A percentile compares a stretch with the other conserved stretches of the same genome.
These are phyloP conservation scores for Pythium guiyangense DNA, from an alignment of 352 stramenopile species.

Conservation along the genomic window DNA sequence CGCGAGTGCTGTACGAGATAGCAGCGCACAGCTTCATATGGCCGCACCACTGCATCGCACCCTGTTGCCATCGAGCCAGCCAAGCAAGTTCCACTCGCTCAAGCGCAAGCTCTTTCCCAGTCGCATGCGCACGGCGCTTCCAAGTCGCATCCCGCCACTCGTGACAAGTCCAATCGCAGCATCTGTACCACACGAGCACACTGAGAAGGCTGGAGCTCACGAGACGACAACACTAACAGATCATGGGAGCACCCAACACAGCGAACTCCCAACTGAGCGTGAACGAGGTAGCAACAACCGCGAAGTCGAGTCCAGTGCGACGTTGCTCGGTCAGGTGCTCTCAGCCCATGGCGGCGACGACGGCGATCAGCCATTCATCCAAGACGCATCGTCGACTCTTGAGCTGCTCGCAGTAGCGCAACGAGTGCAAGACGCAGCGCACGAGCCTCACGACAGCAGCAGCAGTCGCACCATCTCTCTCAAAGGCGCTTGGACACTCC, in stretches of 20 bases:
- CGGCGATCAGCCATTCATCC: too few species aligned
- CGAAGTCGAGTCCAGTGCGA: neutral
- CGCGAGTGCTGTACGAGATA: neutral
- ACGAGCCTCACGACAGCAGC: neutral
- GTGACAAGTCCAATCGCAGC: constrained; percentile 35
- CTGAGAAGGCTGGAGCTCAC: neutral
- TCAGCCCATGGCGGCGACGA: too few species aligned
- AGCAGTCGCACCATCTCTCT: neutral
- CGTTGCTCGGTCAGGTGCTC: too few species aligned
- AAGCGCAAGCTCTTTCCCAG: constrained; percentile 58
- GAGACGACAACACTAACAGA: neutral
- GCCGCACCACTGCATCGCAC: too few species aligned
- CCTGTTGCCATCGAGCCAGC: neutral
- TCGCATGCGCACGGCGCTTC: constrained; percentile 34
- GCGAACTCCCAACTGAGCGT: neutral
- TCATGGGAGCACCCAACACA: too few species aligned
- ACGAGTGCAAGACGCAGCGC: too few species aligned
- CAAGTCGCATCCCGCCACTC: constrained; percentile 34
- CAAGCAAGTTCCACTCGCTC: constrained; percentile 37
- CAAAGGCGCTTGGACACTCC: constrained; percentile 9
- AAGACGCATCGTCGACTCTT: too few species aligned
- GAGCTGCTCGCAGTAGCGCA: too few species aligned
- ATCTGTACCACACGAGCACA: neutral
- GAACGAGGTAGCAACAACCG: neutral
- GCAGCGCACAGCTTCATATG: neutral